These are phyloP conservation scores for Yarrowia osloensis DNA, from an alignment of 805 yeast species.

Conservation along the genomic window DNA sequence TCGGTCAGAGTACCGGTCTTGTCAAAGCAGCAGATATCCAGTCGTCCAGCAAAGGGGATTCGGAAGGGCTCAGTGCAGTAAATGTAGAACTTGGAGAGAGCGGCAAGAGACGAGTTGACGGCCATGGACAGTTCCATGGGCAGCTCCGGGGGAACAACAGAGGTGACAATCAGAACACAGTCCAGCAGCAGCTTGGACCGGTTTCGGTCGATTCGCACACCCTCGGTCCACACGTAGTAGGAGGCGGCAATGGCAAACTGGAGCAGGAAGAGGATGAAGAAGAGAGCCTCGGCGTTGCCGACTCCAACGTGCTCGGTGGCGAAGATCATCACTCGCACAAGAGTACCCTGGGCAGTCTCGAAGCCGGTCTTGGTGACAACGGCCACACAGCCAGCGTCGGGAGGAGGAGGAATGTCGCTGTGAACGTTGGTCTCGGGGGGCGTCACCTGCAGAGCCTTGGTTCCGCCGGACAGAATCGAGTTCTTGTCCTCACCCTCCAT, in stretches of 20 bases:
- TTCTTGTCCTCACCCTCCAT: conserved; percentile 86
- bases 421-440: conserved; percentile 37
- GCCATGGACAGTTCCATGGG: conserved; percentile 99
- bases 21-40: conserved; percentile 97
- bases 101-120: conserved; percentile 86
- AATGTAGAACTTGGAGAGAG: conserved; percentile 81
- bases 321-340: conserved; percentile 96
- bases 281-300: conserved; percentile 91
- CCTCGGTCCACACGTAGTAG: conserved; percentile 98
- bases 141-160: conserved; percentile 98
- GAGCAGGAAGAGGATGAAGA: conserved; percentile 85
- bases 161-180: conserved; percentile 92
- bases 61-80: conserved; percentile 99
- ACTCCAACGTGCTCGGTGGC: conserved; percentile 95
- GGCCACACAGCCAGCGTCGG: conserved; percentile 92
- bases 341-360: conserved; percentile 96
- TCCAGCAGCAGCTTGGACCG: conserved; percentile 92
- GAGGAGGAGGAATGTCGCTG: conserved; percentile 62
- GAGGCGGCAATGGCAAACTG: conserved; percentile 93
- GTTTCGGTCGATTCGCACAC: conserved; percentile 91
- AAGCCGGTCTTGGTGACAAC: conserved; percentile 93
- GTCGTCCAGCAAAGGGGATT: conserved; percentile 95
- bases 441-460: conserved; percentile 90
- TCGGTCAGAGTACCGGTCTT: conserved; percentile 98
- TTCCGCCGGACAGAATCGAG: conserved; percentile 90